Conservation (phyloP, 1,284 basidiomycete species). For the Apiotrichum domesticum region DNA sequence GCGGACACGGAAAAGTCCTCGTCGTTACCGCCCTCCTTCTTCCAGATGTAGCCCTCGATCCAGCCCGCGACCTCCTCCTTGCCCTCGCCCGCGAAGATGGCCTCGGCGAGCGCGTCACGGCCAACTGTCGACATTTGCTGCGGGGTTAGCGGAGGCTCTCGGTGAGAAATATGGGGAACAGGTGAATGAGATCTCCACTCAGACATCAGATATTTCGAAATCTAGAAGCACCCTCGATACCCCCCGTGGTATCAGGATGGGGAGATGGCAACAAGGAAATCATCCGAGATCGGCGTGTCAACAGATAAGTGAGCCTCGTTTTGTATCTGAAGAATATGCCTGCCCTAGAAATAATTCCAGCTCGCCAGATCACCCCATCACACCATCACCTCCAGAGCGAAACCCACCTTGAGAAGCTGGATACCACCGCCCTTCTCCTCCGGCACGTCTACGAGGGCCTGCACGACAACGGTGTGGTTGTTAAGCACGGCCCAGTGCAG, state of each 20-base stretch:
- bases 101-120: constrained; percentile 43
- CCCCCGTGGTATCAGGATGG: too few relatives aligned
- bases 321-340: too few relatives aligned
- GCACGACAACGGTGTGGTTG: constrained; percentile 60
- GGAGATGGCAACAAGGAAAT: too few relatives aligned
- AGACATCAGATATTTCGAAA: too few relatives aligned
- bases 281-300: too few relatives aligned
- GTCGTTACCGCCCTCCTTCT: constrained; percentile 31
- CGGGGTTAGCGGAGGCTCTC: constrained; percentile 1
- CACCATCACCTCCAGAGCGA: too few relatives aligned
- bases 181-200: too few relatives aligned
- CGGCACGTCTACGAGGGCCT: constrained; percentile 56
- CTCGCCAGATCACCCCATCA: too few relatives aligned
- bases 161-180: too few relatives aligned
- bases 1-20: constrained; percentile 15
- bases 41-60: constrained; percentile 46
- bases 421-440: constrained; percentile 44
- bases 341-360: too few relatives aligned
- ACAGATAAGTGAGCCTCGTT: too few relatives aligned
- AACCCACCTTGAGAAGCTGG: constrained; percentile 39
- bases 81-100: constrained; percentile 44
- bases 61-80: constrained; percentile 47
- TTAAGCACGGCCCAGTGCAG: constrained; percentile 86
- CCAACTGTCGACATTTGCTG: constrained; percentile 41
- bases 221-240: too few relatives aligned